Base-by-base conservation (phyloP, 441 rosid species). In the Hura crepitans region DNA sequence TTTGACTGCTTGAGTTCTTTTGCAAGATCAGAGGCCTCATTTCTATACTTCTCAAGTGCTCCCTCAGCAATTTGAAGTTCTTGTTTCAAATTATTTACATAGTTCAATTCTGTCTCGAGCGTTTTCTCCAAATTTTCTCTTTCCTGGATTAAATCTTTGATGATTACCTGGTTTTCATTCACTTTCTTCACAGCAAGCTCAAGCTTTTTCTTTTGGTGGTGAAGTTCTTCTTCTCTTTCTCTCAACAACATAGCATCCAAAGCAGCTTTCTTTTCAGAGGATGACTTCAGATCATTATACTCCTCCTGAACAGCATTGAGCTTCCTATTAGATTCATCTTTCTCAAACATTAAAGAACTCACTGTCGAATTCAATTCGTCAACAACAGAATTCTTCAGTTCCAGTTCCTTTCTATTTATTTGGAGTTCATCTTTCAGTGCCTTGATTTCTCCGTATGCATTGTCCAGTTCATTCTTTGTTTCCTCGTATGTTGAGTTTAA, bases 191-290 rank as follows among this genome's bases (percentile, higher is more conserved):
- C 43, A 60, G 82, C 81, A 79, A 60, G 76, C 72, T 81, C 81
- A n/a, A 92, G 80, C 72, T 83, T 82, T 75, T 79, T 84, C 72
- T 81, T 79, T 23, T 90, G 81, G 73, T 71, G 76, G 49, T 68
- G 78, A 75, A 88, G 75, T 75, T 87, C 93, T 20, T 74, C 66
- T 70, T 85, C 84, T 74, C 79, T 85, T 71, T 78, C 87, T 49
- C 67, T 78, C 74, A 90, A 80, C 70, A 69, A 77, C 70, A 78
- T 82, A 5, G 87, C 87, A 80, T 85, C 82, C 27, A 71, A 73
- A 47, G 83, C 87, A 59, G 86, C 84, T 81, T 59, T 83, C 56
- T 81, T 77, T 70, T 85, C 90, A 64, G 91, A 87, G 46, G 92
- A 74, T 74, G 74, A 67, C 81, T 83, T 84, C 71, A 95, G 77